A percentile compares a stretch with the other conserved stretches of the same genome.
These are phyloP conservation scores for Phyllosticta citribraziliensis DNA, from an alignment of 2,329 filamentous ascomycete species.

Conservation along the genomic window DNA sequence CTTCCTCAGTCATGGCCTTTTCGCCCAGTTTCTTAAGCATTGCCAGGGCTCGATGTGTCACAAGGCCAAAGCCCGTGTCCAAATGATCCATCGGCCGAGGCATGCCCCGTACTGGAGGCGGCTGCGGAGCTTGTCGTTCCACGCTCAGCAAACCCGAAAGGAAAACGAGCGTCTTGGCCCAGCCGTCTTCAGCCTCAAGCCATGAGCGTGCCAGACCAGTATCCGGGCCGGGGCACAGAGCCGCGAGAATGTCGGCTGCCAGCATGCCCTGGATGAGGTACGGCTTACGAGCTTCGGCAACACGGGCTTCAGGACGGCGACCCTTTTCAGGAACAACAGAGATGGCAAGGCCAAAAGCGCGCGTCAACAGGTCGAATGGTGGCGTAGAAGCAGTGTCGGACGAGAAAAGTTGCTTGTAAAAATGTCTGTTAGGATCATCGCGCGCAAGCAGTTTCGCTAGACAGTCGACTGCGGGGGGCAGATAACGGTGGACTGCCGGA, in stretches of 20 bases:
- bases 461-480: conserved; percentile 81
- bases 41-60: conserved; percentile 35
- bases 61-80: conserved; percentile 27
- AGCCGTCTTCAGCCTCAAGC: conserved; percentile 75
- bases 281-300: conserved; percentile 76
- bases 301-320: conserved; percentile 48
- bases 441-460: conserved; percentile 84
- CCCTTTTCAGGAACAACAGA: conserved; percentile 70
- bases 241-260: conserved; percentile 77
- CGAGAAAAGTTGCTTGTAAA: conserved; percentile 74
- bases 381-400: conserved; percentile 55
- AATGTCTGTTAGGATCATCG: conserved; percentile 83
- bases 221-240: conserved; percentile 62
- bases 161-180: conserved; percentile 68
- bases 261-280: conserved; percentile 87
- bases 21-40: conserved; percentile 39
- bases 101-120: conserved; percentile 2
- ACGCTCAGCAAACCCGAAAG: conserved; percentile 57
- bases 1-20: conserved; percentile 30
- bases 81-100: conserved; percentile 24
- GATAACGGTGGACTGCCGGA: conserved; percentile 72
- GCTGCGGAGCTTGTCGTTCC: conserved; percentile 14
- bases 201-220: conserved; percentile 64
- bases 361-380: conserved; percentile 72
- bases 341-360: conserved; percentile 77